These are phyloP conservation scores for Zalaria sp. DNA, from an alignment of 2,329 filamentous ascomycete genomes.

Conservation along the genomic window DNA sequence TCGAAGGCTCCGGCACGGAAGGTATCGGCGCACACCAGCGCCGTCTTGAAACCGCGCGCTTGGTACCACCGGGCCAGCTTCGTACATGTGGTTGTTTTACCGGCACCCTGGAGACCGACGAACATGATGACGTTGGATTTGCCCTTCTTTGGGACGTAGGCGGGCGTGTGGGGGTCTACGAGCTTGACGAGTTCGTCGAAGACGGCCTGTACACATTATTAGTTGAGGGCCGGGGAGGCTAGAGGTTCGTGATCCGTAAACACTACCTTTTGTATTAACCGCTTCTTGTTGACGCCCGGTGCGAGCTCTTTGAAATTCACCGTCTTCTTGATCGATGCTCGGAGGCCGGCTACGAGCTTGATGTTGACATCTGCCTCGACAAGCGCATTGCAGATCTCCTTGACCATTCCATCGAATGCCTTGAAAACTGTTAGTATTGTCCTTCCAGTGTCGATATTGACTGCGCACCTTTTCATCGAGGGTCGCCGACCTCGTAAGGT, in stretches of 20 bases:
- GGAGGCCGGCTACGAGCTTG: conserved; percentile 75
- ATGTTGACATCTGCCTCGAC: conserved; percentile 97
- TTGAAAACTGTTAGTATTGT: conserved; percentile 20
- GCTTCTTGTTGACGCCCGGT: conserved; percentile 92
- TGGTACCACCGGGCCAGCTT: conserved; percentile 94
- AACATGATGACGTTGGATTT: conserved; percentile 99
- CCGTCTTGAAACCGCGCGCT: conserved; percentile 80
- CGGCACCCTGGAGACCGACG: conserved; percentile 90
- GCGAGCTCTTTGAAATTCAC: conserved; percentile 95
- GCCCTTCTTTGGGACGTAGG: conserved; percentile 94
- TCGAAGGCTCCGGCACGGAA: conserved; percentile 98
- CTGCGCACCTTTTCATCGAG: conserved; percentile 76
- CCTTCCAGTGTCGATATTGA: neutral
- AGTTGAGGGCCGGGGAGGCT: neutral
- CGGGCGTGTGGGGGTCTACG: conserved; percentile 87
- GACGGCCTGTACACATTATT: conserved; percentile 41
- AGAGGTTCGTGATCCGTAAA: neutral
- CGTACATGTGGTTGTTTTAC: conserved; percentile 96
- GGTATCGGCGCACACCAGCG: conserved; percentile 92
- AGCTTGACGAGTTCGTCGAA: conserved; percentile 94
- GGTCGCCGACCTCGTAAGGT: conserved; percentile 82
- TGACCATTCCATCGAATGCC: conserved; percentile 96
- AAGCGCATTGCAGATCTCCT: conserved; percentile 91
- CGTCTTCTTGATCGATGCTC: conserved; percentile 77
- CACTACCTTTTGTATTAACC: conserved; percentile 70